Conservation (phyloP, 208 protist species). For the Wallacemonas collosoma region DNA sequence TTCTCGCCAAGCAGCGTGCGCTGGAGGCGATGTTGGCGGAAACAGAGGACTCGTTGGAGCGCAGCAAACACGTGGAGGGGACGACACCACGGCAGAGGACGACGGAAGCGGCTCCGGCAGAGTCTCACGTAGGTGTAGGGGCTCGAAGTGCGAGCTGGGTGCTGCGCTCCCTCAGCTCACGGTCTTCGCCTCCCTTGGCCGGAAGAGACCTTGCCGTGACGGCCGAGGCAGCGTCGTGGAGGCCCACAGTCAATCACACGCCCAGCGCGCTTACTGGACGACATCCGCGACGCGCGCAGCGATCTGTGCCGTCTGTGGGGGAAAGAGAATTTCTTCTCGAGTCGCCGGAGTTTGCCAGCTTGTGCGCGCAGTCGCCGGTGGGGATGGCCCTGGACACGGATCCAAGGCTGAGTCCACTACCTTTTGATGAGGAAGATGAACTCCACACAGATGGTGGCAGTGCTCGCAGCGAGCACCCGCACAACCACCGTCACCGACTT, state of each 20-base stretch:
- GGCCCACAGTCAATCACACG: not conserved
- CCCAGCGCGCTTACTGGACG: too few species aligned
- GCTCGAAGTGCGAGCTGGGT: not conserved
- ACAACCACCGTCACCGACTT: too few species aligned
- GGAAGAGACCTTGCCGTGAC: not conserved
- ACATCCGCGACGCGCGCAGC: not conserved
- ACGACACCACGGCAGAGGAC: too few species aligned
- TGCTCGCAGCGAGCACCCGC: too few species aligned
- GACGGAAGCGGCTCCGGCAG: too few species aligned
- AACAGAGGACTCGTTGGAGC: not conserved
- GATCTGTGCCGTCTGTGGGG: not conserved
- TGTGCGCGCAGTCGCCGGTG: not conserved
- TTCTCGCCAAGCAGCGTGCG: slow-evolving; percentile 1
- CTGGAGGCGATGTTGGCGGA: slow-evolving; percentile 10
- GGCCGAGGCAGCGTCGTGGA: not conserved
- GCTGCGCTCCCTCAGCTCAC: slow-evolving; percentile 3
- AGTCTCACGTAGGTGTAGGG: too few species aligned
- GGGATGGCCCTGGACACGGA: not conserved
- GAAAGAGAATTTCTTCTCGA: not conserved
- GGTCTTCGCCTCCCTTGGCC: not conserved
- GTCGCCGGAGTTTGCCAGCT: not conserved
- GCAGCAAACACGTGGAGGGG: too few species aligned
- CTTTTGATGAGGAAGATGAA: not conserved
- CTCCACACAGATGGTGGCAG: too few species aligned
- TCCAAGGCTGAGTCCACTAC: not conserved